Evolutionary conservation across 495 filamentous ascomycete genomes (phyloP).

Genomic region (Usnea hakonensis): DNA sequence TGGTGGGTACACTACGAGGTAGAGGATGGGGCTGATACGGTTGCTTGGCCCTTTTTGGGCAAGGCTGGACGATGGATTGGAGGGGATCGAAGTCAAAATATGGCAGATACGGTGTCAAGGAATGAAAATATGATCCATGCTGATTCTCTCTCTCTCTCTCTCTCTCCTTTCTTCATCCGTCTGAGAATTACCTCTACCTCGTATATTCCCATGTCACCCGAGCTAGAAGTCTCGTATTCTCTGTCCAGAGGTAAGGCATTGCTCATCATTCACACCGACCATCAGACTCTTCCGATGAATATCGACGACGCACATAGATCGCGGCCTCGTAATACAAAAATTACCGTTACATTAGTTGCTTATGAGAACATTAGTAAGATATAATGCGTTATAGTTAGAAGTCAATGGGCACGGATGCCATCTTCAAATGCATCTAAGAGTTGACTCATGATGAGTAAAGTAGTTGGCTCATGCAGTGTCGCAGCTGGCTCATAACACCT

Average conservation of each 20-base stretch:
- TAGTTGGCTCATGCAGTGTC: neutral
- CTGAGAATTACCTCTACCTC: neutral
- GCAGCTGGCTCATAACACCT: neutral
- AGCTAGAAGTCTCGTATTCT: neutral
- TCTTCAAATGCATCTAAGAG: no score
- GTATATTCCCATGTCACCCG: neutral
- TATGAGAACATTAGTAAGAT: no score
- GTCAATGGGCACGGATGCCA: neutral
- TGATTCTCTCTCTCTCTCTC: neutral
- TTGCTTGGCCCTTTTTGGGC: neutral
- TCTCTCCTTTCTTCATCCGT: neutral
- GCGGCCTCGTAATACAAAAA: neutral
- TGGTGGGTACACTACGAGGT: slow-evolving; percentile 38
- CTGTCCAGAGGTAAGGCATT: neutral
- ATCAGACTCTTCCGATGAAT: no score
- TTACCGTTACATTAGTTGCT: neutral
- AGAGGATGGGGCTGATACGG: neutral
- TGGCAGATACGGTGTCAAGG: neutral
- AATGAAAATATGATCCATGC: neutral
- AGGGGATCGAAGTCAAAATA: neutral
- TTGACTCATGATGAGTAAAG: no score
- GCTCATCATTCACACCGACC: neutral
- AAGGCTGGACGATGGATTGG: no score
- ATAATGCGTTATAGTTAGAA: neutral
- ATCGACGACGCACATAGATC: no score